These are phyloP conservation scores for Cladorrhinum samala DNA, from an alignment of 495 filamentous ascomycete genomes.

Conservation along the genomic window DNA sequence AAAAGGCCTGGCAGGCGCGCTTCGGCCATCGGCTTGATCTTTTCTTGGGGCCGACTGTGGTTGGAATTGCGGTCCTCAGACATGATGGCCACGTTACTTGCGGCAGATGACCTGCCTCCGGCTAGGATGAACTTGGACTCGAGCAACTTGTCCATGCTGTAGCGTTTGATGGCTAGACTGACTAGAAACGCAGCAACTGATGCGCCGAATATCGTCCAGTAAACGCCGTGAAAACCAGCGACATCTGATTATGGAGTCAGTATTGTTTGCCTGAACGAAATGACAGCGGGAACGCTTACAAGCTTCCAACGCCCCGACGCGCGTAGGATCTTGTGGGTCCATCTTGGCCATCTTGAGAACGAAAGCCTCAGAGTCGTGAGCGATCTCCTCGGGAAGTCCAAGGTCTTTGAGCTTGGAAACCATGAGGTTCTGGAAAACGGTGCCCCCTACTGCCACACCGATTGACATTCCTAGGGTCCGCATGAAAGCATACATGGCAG, in stretches of 20 bases:
- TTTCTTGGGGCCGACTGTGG: not conserved
- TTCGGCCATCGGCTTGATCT: not conserved
- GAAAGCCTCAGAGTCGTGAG: conserved; percentile 43
- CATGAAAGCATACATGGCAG: conserved; percentile 54
- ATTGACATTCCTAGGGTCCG: conserved; percentile 57
- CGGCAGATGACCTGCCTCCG: conserved; percentile 8
- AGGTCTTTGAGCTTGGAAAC: conserved; percentile 35
- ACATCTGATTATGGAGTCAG: conserved; percentile 12
- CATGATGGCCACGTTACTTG: not conserved
- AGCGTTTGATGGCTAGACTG: conserved; percentile 16
- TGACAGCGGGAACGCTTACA: conserved; percentile 8
- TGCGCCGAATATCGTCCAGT: conserved; percentile 20
- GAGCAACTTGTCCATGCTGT: conserved; percentile 27
- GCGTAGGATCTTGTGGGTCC: conserved; percentile 17
- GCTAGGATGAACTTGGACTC: conserved; percentile 20
- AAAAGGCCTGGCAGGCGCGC: not conserved
- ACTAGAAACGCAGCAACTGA: conserved; percentile 15
- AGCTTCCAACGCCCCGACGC: conserved; percentile 19
- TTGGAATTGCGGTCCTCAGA: not conserved
- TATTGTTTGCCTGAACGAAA: not conserved
- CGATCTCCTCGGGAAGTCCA: conserved; percentile 32
- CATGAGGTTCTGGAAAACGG: conserved; percentile 56
- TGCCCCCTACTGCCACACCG: conserved; percentile 56
- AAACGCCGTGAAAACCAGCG: conserved; percentile 24
- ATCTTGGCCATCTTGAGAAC: conserved; percentile 29